Evolutionary conservation across 345 rosid genomes (phyloP).

Genomic region (Excoecaria cochinchinensis): DNA sequence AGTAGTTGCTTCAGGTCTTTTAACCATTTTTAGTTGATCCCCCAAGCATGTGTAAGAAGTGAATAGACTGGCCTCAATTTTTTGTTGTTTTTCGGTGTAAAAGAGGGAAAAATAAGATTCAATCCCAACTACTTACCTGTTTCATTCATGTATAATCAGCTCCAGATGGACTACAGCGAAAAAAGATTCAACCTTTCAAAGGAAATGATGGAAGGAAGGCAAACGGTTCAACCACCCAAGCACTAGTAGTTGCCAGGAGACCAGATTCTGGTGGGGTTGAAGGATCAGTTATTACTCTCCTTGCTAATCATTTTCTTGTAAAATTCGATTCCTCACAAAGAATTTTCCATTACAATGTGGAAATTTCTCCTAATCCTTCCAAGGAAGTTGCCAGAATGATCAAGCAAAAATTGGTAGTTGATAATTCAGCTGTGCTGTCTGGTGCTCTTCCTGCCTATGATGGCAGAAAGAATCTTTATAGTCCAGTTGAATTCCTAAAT

Average conservation of each 20-base stretch:
- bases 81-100: not conserved
- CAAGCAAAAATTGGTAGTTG: conserved; percentile 69
- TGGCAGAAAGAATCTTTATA: conserved; percentile 76
- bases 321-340: conserved; percentile 58
- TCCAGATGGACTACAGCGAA: conserved; percentile 36
- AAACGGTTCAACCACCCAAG: conserved; percentile 33
- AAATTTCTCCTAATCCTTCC: conserved; percentile 75
- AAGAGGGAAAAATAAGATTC: not conserved
- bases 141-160: conserved; percentile 36
- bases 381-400: conserved; percentile 83
- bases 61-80: not conserved
- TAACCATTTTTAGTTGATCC: conserved; percentile 1
- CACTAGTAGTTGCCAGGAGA: conserved; percentile 61
- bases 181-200: conserved; percentile 31
- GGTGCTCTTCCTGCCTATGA: conserved; percentile 78
- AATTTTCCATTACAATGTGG: conserved; percentile 89
- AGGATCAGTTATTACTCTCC: conserved; percentile 67
- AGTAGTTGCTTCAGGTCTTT: not conserved
- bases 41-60: not conserved
- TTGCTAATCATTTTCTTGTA: conserved; percentile 93
- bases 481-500: conserved; percentile 77
- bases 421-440: conserved; percentile 50
- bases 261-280: conserved; percentile 87
- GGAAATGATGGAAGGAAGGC: conserved; percentile 44
- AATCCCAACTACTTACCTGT: conserved; percentile 29